Evolutionary conservation across 345 rosid genomes (phyloP), one percentile per base, ranked within the genome.

Genomic region (Heritiera littoralis): DNA sequence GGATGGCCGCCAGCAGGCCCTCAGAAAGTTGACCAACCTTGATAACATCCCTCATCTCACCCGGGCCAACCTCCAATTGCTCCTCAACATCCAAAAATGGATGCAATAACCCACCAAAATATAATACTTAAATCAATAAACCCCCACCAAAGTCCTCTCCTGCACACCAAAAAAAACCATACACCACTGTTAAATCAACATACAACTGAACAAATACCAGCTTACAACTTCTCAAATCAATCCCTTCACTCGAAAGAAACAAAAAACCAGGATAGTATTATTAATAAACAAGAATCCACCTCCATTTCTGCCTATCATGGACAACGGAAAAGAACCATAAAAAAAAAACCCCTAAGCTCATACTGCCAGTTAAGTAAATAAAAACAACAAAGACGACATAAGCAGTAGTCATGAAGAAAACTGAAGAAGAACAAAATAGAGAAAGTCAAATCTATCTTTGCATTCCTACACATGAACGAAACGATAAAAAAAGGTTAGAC

Each of bases 21-120:
- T 86, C 85, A 91, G 80, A 82, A 93, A 85, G 83, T 89, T 91
- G 90, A 91, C 84, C 84, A 93, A 88, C 83, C 89, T 90, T 81
- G 97, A 86, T 91, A 95, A 87, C 98, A 95, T 95, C 97, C 98
- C 98, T 93, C 98, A 95, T 93, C 89, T 91, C 97, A 90, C 86
- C 92, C 56, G 60, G 68, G 86, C 78, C 84, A 87, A 83, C 89
- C 86, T 86, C 83, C 84, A 70, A 72, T 73, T 79, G 79, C 84
- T 83, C 84, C 86, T 79, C 87, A 84, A 83, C 89, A 84, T 87
- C 89, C 83, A 82, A 80, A 86, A 79, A 55, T 66, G 86, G 87
- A 87, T 83, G 87, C 85, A 83, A 56, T 15, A 74, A 9, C 9
- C 54, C 64, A 56, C 66, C 66, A 23, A 18, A 68, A 73, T 35